Conservation (phyloP, 2,329 filamentous ascomycete genomes). For the Pezicula neosporulosa region DNA sequence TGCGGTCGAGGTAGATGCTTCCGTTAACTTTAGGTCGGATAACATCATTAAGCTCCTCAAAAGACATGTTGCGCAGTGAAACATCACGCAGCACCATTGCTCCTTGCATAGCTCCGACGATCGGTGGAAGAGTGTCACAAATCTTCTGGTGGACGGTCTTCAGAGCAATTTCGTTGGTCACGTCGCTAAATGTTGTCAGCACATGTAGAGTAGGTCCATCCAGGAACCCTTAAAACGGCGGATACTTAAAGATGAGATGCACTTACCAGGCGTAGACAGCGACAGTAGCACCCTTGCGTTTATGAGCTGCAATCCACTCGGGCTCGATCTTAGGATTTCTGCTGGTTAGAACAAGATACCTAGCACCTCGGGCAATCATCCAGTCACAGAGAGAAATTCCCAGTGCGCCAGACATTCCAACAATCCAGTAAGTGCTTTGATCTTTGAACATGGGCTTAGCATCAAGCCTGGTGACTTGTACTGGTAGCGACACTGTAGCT, state of each 20-base stretch:
- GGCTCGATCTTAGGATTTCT: slow-evolving; percentile 25
- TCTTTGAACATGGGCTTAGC: slow-evolving; percentile 3
- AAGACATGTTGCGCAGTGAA: slow-evolving; percentile 24
- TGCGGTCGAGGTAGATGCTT: slow-evolving; percentile 23
- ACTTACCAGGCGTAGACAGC: no score
- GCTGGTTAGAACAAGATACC: slow-evolving; percentile 33
- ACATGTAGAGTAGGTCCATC: neutral
- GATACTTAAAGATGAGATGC: no score
- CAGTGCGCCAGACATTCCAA: slow-evolving; percentile 22
- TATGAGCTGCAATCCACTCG: neutral
- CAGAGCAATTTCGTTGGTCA: slow-evolving; percentile 18
- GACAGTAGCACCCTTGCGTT: slow-evolving; percentile 26
- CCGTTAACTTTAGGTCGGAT: slow-evolving; percentile 31
- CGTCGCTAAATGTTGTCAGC: slow-evolving; percentile 5
- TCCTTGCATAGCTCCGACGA: slow-evolving; percentile 38
- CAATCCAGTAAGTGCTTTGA: slow-evolving; percentile 27
- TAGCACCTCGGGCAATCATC: slow-evolving; percentile 35
- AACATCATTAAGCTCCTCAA: slow-evolving; percentile 18
- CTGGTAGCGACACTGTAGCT: neutral
- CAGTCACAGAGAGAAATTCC: slow-evolving; percentile 35
- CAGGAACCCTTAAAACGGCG: slow-evolving; percentile 1
- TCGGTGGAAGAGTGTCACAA: slow-evolving; percentile 10
- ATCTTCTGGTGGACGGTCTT: neutral
- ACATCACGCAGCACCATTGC: slow-evolving; percentile 40
- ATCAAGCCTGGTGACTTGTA: neutral